Evolutionary conservation across 2,329 filamentous ascomycete genomes (phyloP).

Genomic region (Fusarium beomiforme): DNA sequence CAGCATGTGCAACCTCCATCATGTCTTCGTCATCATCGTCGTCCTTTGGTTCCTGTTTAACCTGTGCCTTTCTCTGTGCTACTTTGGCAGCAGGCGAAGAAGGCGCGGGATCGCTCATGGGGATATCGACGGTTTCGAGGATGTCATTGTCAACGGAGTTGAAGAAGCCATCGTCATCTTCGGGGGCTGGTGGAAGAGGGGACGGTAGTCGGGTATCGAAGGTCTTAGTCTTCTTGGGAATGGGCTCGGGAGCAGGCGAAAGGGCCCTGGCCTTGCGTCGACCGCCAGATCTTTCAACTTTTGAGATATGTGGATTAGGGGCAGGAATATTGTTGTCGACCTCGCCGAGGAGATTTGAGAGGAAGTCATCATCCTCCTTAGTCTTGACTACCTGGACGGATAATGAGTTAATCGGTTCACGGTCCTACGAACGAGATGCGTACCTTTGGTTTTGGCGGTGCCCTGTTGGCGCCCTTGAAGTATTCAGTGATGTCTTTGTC

Average conservation of each 20-base stretch:
- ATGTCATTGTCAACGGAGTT: conserved; percentile 71
- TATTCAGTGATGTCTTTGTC: conserved; percentile 95
- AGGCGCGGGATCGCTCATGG: conserved; percentile 86
- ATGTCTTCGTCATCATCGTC: conserved; percentile 83
- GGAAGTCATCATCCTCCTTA: conserved; percentile 88
- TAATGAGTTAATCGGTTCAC: background rate
- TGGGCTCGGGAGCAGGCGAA: conserved; percentile 73
- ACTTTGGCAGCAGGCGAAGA: conserved; percentile 89
- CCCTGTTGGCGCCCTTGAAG: conserved; percentile 78
- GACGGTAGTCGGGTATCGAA: conserved; percentile 60
- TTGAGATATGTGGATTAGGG: conserved; percentile 65
- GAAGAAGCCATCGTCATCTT: conserved; percentile 64
- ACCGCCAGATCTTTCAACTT: conserved; percentile 75
- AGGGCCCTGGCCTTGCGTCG: conserved; percentile 82
- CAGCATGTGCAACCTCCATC: conserved; percentile 87
- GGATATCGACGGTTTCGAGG: conserved; percentile 58
- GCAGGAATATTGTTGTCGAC: conserved; percentile 79
- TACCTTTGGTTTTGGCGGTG: conserved; percentile 84
- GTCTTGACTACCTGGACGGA: conserved; percentile 74
- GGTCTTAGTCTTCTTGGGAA: conserved; percentile 66
- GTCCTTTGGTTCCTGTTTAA: conserved; percentile 63
- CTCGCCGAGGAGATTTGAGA: conserved; percentile 84
- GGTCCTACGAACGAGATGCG: background rate
- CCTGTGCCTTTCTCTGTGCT: conserved; percentile 73
- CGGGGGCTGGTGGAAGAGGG: conserved; percentile 54